Evolutionary conservation across 2,329 filamentous ascomycete species (phyloP), one percentile per base, ranked within the genome.

Genomic region (Monilinia laxa): DNA sequence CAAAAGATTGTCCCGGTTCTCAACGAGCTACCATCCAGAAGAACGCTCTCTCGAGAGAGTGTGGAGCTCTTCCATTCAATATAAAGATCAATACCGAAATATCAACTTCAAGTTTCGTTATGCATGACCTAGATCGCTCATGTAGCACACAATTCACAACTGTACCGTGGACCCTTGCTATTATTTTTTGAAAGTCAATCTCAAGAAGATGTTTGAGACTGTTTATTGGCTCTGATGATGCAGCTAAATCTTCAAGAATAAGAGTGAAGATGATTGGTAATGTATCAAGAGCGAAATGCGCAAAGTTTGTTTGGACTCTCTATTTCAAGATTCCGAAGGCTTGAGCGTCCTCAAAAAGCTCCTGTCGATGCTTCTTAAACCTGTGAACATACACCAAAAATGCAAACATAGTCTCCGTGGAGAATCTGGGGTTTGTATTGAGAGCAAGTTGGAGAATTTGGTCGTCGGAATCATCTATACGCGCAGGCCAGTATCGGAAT

Each of bases 201-300:
- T 18, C 1, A 20, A 49, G 2, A 23, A 59, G 42, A 11, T 0
- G 12, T 4, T 35, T 10, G 20, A 49, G 11, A 1, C 2, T 3
- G 11, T 18, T 35, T 12, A 11, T 3, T 9, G 6, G 1, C 4
- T 11, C 20, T 23, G n/a, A 1, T 3, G 25, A 2, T 1, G 1
- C 1, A 4, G 3, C 16, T 18, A 56, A 0, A 18, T 18, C 12
- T 31, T 12, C 1, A 7, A 45, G 7, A 4, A 56, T 10, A 1
- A 56, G 9, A 3, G n/a, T 7, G 9, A 57, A 23, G 9, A 57
- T 3, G 35, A 42, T 14, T 0, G 40, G 62, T 4, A 64, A 47
- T 16, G 25, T 35, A 16, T 25, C 25, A 2, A 25, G 4, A 12
- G 20, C 20, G 23, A 64, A 42, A 25, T 56, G 11, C 4, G 1